A percentile compares a stretch with the other conserved stretches of the same genome.
These are phyloP conservation scores for Chondrostereum purpureum DNA, from an alignment of 1,284 basidiomycete genomes.

Conservation along the genomic window DNA sequence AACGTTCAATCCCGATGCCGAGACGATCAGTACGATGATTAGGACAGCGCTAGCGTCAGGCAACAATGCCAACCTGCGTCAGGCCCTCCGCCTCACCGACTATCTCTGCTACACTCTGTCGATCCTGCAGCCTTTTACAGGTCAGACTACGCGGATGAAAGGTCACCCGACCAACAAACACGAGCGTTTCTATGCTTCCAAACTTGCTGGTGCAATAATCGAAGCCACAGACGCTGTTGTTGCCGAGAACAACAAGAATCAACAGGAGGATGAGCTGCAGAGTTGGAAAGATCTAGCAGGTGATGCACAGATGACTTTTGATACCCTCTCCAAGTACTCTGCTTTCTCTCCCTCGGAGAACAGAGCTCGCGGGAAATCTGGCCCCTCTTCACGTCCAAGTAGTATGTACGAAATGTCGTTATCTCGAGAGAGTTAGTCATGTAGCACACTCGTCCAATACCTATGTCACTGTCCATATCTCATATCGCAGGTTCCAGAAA, in stretches of 20 bases:
- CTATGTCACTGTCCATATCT: no score
- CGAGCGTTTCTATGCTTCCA: slow-evolving; percentile 27
- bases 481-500: no score
- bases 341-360: not conserved
- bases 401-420: not conserved
- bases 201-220: slow-evolving; percentile 29
- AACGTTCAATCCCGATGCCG: slow-evolving; percentile 37
- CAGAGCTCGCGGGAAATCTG: not conserved
- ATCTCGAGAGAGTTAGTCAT: not conserved
- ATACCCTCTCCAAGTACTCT: not conserved
- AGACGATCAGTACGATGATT: slow-evolving; percentile 45
- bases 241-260: slow-evolving; percentile 12
- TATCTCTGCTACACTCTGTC: slow-evolving; percentile 30
- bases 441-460: no score
- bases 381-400: not conserved
- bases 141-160: slow-evolving; percentile 14
- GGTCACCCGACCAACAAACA: slow-evolving; percentile 18
- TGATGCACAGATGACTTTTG: slow-evolving; percentile 12
- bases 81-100: slow-evolving; percentile 51
- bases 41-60: slow-evolving; percentile 44
- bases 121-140: slow-evolving; percentile 14
- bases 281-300: slow-evolving; percentile 19
- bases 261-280: slow-evolving; percentile 14
- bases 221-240: slow-evolving; percentile 26
- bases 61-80: slow-evolving; percentile 43